A percentile compares a stretch with the other conserved stretches of the same genome.
Evolutionary conservation across 805 yeast species (phyloP).

Genomic region (Wickerhamomyces queroliae): DNA sequence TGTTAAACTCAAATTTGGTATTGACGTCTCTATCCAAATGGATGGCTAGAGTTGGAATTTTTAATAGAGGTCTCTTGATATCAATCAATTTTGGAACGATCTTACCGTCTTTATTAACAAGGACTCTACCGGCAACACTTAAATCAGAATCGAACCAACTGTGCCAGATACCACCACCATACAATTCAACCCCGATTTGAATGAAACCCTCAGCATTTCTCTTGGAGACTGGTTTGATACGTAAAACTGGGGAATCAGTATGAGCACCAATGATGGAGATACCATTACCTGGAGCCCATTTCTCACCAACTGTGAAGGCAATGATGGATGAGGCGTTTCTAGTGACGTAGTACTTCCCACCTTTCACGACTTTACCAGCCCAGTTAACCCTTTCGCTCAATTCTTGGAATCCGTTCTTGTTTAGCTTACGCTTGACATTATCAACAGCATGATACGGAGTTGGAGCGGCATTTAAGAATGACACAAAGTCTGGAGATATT

Average conservation of each 20-base stretch:
- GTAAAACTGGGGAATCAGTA: conserved; percentile 87
- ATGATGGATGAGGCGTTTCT: conserved; percentile 86
- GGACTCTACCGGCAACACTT: conserved; percentile 87
- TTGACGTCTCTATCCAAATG: conserved; percentile 79
- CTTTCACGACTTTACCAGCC: conserved; percentile 47
- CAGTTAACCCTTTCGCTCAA: conserved; percentile 68
- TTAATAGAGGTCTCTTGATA: conserved; percentile 74
- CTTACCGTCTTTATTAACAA: conserved; percentile 46
- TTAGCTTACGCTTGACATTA: conserved; percentile 49
- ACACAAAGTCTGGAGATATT: conserved; percentile 47
- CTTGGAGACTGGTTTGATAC: conserved; percentile 84
- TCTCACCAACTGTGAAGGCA: conserved; percentile 77
- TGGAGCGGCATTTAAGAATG: conserved; percentile 79
- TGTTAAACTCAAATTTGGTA: conserved; percentile 79
- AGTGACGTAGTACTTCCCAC: conserved; percentile 77
- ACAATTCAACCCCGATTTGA: conserved; percentile 89
- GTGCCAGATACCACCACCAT: conserved; percentile 96
- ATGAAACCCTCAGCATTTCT: conserved; percentile 65
- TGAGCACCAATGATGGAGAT: conserved; percentile 92
- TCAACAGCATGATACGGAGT: conserved; percentile 93
- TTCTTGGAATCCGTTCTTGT: conserved; percentile 63
- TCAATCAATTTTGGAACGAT: conserved; percentile 66
- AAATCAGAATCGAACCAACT: conserved; percentile 96
- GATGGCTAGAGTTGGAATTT: conserved; percentile 93
- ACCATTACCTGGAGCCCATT: conserved; percentile 73